These are phyloP conservation scores for Dendrobium nobile DNA, from an alignment of 106 monocot species.

Conservation along the genomic window DNA sequence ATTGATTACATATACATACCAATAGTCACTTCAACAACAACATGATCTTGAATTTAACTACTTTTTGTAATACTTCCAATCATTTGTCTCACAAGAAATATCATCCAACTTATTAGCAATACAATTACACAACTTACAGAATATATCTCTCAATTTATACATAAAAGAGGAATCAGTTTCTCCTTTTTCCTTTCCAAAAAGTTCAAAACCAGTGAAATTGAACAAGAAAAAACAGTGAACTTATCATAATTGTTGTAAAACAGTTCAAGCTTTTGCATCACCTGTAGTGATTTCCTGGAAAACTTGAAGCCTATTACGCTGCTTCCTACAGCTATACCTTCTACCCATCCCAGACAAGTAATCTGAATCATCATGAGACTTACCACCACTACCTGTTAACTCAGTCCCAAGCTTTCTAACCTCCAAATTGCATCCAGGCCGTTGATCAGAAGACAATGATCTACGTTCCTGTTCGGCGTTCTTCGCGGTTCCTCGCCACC, in stretches of 20 bases:
- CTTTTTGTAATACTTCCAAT: neutral
- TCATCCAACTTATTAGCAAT: neutral
- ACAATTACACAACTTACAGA: neutral
- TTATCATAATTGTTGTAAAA: neutral
- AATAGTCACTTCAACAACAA: too few species aligned
- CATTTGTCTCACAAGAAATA: neutral
- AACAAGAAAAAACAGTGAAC: neutral
- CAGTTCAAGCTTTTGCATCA: constrained; percentile 6
- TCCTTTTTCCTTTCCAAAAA: neutral
- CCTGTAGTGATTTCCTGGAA: constrained; percentile 1
- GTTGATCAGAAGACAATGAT: neutral
- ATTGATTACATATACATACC: too few species aligned
- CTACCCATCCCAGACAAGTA: neutral
- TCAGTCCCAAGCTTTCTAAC: neutral
- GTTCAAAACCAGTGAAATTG: neutral
- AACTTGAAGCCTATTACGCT: constrained; percentile 8
- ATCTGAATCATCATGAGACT: constrained; percentile 6
- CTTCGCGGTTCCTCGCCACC: constrained; percentile 5
- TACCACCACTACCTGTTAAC: neutral
- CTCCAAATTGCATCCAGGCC: neutral
- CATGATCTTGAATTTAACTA: too few species aligned
- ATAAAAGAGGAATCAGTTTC: neutral
- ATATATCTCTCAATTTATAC: neutral
- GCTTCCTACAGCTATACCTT: neutral
- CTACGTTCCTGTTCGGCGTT: neutral